These are phyloP conservation scores for Pyricularia sp. DNA, from an alignment of 2,329 filamentous ascomycete genomes.

Conservation along the genomic window DNA sequence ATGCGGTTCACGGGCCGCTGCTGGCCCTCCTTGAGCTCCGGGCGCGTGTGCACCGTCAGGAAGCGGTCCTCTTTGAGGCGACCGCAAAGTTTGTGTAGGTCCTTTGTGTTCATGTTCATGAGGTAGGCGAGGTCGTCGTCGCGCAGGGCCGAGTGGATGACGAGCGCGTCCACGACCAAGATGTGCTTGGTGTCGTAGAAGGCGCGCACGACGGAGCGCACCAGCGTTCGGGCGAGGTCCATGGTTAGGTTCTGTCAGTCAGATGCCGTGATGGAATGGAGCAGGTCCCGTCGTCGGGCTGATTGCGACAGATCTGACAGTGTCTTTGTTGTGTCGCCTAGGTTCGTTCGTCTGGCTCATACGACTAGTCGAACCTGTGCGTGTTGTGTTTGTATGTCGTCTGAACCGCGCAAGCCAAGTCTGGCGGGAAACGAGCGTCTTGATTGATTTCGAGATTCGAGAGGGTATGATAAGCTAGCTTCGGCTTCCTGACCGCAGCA, in stretches of 20 bases:
- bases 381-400: background rate
- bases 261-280: background rate
- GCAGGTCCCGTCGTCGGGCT: background rate
- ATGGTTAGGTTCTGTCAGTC: constrained; percentile 20
- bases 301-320: background rate
- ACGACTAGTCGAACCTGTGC: background rate
- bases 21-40: constrained; percentile 71
- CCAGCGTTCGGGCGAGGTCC: constrained; percentile 60
- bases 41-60: constrained; percentile 67
- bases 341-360: background rate
- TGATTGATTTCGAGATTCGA: background rate
- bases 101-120: constrained; percentile 83
- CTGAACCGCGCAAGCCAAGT: background rate
- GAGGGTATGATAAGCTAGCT: background rate
- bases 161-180: constrained; percentile 76
- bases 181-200: constrained; percentile 84
- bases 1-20: constrained; percentile 76
- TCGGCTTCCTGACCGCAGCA: constrained; percentile 1
- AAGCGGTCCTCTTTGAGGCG: constrained; percentile 80
- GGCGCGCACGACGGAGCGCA: constrained; percentile 76
- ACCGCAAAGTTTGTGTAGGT: constrained; percentile 81
- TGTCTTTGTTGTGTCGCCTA: background rate
- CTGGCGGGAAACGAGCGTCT: background rate
- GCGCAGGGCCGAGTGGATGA: constrained; percentile 71
- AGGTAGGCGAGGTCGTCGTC: constrained; percentile 83